phyloP scores from a whole-genome alignment of 345 rosid genomes.

The Sonneratia caseolaris region DNA sequence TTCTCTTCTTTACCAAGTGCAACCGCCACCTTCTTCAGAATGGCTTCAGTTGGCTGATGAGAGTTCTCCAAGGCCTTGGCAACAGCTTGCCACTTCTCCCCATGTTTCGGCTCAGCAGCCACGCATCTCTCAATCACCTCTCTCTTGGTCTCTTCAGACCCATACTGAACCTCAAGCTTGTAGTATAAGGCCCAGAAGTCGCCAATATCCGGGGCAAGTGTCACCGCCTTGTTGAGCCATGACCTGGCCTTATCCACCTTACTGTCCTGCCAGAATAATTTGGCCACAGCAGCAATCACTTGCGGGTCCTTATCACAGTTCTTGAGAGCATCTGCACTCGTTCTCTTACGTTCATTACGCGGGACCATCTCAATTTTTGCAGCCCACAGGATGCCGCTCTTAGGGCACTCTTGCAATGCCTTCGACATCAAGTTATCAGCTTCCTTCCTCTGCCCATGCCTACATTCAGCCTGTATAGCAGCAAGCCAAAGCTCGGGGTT shows the following conservation, averaged over 20 bases:
- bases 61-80: conserved; percentile 86
- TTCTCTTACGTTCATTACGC: conserved; percentile 62
- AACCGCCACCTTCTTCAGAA: conserved; percentile 66
- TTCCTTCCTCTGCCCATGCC: conserved; percentile 71
- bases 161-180: conserved; percentile 86
- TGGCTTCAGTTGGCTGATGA: conserved; percentile 70
- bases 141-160: conserved; percentile 63
- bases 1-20: conserved; percentile 69
- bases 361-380: conserved; percentile 77
- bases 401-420: conserved; percentile 90
- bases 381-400: conserved; percentile 88
- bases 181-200: conserved; percentile 88
- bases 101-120: conserved; percentile 77
- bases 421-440: conserved; percentile 83
- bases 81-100: conserved; percentile 82
- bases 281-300: conserved; percentile 74
- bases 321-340: conserved; percentile 67
- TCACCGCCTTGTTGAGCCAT: conserved; percentile 77
- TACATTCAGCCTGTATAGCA: conserved; percentile 67
- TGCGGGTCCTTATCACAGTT: conserved; percentile 79
- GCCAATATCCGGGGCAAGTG: conserved; percentile 68
- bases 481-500: conserved; percentile 85
- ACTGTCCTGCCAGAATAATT: conserved; percentile 83
- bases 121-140: conserved; percentile 66
- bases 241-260: conserved; percentile 83